These are phyloP conservation scores for Sporothrix luriei DNA, from an alignment of 2,329 filamentous ascomycete genomes.

Conservation along the genomic window DNA sequence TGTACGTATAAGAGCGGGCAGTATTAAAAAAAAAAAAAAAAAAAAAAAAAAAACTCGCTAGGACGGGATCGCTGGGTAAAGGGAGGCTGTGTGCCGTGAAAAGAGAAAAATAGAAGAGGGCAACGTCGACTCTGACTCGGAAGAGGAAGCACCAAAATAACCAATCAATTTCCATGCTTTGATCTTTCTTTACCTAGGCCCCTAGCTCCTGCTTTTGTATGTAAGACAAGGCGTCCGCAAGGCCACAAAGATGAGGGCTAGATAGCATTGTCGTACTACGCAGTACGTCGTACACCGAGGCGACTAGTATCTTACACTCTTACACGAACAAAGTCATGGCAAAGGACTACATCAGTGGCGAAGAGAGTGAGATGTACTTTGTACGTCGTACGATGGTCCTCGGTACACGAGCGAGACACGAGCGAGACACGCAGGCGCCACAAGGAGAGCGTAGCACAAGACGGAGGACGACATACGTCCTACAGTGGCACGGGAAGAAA, in stretches of 20 bases:
- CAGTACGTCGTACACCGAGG: background rate
- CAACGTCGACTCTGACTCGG: background rate
- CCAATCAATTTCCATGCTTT: background rate
- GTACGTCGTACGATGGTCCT: too few species aligned
- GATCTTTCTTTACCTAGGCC: background rate
- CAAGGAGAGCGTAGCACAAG: background rate
- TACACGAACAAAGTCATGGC: background rate
- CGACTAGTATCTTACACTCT: background rate
- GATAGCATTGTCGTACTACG: background rate
- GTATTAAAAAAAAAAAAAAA: too few species aligned
- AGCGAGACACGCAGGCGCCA: constrained; percentile 7
- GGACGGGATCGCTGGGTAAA: constrained; percentile 15
- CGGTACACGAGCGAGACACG: constrained; percentile 5
- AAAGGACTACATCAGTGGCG: background rate
- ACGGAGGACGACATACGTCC: background rate
- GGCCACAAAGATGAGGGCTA: background rate
- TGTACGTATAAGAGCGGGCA: too few species aligned
- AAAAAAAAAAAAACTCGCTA: background rate
- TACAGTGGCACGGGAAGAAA: background rate
- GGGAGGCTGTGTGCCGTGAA: background rate
- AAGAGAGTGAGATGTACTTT: too few species aligned
- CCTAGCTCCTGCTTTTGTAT: constrained; percentile 15
- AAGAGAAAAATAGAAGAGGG: background rate
- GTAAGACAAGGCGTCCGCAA: background rate
- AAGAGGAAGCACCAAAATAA: too few species aligned